Conservation (phyloP, 2,329 filamentous ascomycete species). For the Lomentospora prolificans region DNA sequence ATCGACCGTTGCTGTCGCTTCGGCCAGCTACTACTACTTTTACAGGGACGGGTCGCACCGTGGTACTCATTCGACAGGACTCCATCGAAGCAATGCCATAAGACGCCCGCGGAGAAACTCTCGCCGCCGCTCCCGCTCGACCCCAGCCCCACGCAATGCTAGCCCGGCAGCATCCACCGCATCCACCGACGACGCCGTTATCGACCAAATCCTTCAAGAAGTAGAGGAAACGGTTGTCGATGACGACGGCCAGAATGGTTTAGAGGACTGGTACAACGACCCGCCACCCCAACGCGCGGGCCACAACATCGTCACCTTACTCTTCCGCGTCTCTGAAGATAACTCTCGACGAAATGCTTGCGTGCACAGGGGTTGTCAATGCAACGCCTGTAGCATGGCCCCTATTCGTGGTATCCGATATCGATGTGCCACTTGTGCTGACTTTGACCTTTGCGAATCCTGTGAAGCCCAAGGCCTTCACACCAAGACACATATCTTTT, state of each 20-base stretch:
- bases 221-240: conserved; percentile 24
- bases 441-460: conserved; percentile 90
- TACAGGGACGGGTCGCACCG: conserved; percentile 17
- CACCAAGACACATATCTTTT: conserved; percentile 88
- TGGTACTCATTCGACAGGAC: conserved; percentile 15
- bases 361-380: conserved; percentile 84
- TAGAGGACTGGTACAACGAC: conserved; percentile 45
- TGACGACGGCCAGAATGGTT: conserved; percentile 22
- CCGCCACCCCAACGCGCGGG: conserved; percentile 43
- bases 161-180: conserved; percentile 26
- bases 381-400: conserved; percentile 77
- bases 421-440: conserved; percentile 88
- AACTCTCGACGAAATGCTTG: conserved; percentile 82
- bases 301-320: conserved; percentile 72
- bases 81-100: conserved; percentile 60
- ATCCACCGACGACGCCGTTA: conserved; percentile 28
- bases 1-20: conserved; percentile 46
- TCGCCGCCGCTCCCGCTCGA: conserved; percentile 14
- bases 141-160: conserved; percentile 11
- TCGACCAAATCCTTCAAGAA: conserved; percentile 34
- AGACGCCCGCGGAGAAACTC: conserved; percentile 36
- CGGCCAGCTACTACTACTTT: conserved; percentile 48
- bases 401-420: conserved; percentile 90
- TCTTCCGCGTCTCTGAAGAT: conserved; percentile 91
- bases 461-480: conserved; percentile 76